Percentiles rank a stretch among this genome's conserved stretches.
phyloP scores from a whole-genome alignment of 805 yeast genomes.

The Lachancea lanzarotensis region DNA sequence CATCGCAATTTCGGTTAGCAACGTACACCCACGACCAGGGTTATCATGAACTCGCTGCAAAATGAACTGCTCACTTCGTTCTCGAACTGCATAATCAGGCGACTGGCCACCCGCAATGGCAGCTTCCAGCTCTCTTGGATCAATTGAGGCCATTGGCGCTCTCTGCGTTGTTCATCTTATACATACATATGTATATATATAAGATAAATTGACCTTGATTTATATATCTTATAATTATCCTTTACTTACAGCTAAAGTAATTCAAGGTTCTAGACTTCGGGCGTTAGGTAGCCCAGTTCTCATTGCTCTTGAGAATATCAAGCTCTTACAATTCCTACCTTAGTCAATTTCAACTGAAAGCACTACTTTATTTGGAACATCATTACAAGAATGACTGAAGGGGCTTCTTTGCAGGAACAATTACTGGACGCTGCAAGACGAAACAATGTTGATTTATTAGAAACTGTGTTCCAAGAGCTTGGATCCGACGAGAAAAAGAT shows the following conservation, averaged over 20 bases:
- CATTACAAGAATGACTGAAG: conserved; percentile 35
- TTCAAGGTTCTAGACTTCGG: no score
- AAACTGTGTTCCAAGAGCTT: conserved; percentile 44
- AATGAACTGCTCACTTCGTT: conserved; percentile 46
- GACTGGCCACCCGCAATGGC: conserved; percentile 32
- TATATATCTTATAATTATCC: background rate
- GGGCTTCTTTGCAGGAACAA: conserved; percentile 76
- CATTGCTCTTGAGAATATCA: no score
- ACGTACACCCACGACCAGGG: conserved; percentile 42
- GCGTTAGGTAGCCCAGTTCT: no score
- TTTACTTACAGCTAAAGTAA: background rate
- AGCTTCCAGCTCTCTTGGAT: conserved; percentile 9
- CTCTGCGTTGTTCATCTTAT: background rate
- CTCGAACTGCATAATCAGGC: conserved; percentile 48
- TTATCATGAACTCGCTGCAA: conserved; percentile 37
- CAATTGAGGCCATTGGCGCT: background rate
- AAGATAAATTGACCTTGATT: background rate
- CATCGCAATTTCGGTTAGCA: conserved; percentile 40
- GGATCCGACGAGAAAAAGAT: conserved; percentile 30
- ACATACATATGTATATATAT: no score
- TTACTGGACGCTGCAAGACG: conserved; percentile 81
- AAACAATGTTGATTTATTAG: conserved; percentile 72
- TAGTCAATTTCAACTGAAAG: no score
- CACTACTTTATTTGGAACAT: background rate
- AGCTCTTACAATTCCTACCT: no score